These are phyloP conservation scores for Ottelia alismoides DNA, from an alignment of 106 monocot genomes.

Conservation along the genomic window DNA sequence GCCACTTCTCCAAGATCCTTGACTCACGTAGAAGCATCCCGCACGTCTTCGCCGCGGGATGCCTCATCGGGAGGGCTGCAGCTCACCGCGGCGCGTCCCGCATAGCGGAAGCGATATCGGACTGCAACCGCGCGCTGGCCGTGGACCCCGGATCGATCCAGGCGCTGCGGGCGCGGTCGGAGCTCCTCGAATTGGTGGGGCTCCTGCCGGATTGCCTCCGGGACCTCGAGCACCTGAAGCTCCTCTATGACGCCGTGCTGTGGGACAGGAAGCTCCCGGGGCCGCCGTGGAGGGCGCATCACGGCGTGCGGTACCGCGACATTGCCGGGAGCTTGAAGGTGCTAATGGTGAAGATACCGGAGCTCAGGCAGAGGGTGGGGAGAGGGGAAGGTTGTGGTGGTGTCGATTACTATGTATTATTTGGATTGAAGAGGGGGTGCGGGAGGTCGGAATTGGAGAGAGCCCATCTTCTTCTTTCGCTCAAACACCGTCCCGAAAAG, in stretches of 20 bases:
- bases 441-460: slow-evolving; percentile 64
- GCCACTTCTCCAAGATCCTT: slow-evolving; percentile 88
- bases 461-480: slow-evolving; percentile 48
- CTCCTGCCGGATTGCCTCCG: slow-evolving; percentile 61
- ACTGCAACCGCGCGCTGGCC: slow-evolving; percentile 80
- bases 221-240: slow-evolving; percentile 87
- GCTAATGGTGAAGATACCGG: slow-evolving; percentile 32
- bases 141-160: slow-evolving; percentile 60
- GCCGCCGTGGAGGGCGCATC: slow-evolving; percentile 36
- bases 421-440: slow-evolving; percentile 53
- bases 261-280: slow-evolving; percentile 81
- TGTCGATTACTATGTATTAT: slow-evolving; percentile 44
- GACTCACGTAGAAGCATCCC: slow-evolving; percentile 52
- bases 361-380: slow-evolving; percentile 27
- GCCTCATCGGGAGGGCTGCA: slow-evolving; percentile 61
- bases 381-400: slow-evolving; percentile 28
- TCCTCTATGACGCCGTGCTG: slow-evolving; percentile 70
- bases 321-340: slow-evolving; percentile 36
- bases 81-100: slow-evolving; percentile 49
- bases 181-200: slow-evolving; percentile 39
- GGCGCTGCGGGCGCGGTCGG: slow-evolving; percentile 60
- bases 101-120: slow-evolving; percentile 60
- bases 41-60: slow-evolving; percentile 53
- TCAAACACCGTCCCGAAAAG: slow-evolving; percentile 79
- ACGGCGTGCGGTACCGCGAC: slow-evolving; percentile 52